These are phyloP conservation scores for Ceratobasidium sp. DNA, from an alignment of 1,284 basidiomycete species.

Conservation along the genomic window DNA sequence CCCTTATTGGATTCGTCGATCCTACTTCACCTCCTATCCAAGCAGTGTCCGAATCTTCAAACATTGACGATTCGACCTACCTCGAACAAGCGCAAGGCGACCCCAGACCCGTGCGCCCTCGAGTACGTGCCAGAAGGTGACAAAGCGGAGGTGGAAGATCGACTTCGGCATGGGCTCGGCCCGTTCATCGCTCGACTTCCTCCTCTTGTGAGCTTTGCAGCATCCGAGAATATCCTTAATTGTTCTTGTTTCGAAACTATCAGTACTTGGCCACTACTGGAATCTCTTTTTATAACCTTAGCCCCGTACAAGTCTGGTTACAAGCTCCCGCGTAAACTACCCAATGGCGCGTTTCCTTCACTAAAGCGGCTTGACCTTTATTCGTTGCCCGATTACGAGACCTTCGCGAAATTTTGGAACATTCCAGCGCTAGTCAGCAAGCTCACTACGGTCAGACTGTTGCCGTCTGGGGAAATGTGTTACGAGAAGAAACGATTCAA, in stretches of 20 bases:
- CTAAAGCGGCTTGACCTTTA: background rate
- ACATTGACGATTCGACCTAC: background rate
- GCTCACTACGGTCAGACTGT: background rate
- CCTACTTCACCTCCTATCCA: background rate
- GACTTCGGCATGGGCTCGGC: background rate
- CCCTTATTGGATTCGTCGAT: background rate
- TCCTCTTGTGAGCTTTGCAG: background rate
- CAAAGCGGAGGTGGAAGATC: background rate
- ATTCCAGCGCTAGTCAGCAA: background rate
- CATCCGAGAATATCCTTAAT: background rate
- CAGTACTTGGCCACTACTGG: background rate
- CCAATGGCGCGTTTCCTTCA: background rate
- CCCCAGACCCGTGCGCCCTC: background rate
- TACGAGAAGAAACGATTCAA: background rate
- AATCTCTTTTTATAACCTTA: background rate
- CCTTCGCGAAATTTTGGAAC: background rate
- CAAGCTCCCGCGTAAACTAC: background rate
- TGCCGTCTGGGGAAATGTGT: background rate
- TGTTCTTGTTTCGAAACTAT: background rate
- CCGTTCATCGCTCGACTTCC: background rate
- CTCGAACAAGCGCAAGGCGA: background rate
- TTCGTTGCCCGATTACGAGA: background rate
- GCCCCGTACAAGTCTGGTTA: background rate
- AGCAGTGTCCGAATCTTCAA: background rate
- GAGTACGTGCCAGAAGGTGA: background rate